A percentile compares a stretch with the other conserved stretches of the same genome.
phyloP scores from a whole-genome alignment of 805 yeast species.

The Isabelozyma heimii region DNA sequence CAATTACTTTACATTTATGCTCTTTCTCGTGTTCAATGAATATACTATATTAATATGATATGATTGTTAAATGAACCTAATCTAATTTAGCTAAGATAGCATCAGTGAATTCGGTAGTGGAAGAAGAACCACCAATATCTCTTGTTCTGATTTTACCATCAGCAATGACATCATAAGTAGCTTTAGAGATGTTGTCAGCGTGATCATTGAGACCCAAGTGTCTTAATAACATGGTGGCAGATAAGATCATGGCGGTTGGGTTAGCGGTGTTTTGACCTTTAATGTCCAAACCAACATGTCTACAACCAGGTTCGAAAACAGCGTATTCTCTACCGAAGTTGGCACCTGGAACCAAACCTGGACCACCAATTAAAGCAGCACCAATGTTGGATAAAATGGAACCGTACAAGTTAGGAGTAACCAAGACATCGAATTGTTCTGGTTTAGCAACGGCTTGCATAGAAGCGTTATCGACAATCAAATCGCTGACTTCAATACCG shows the following conservation, averaged over 20 bases:
- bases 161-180: constrained; percentile 85
- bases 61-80: constrained; percentile 7
- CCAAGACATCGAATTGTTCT: constrained; percentile 96
- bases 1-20: background rate
- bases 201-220: constrained; percentile 85
- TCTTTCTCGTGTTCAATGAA: background rate
- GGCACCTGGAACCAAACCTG: constrained; percentile 98
- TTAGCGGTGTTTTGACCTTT: constrained; percentile 93
- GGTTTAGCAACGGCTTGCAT: constrained; percentile 99
- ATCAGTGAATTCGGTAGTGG: constrained; percentile 92
- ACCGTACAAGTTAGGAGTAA: constrained; percentile 98
- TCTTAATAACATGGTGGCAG: constrained; percentile 88
- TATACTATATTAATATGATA: background rate
- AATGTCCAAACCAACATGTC: constrained; percentile 98
- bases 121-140: constrained; percentile 87
- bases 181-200: constrained; percentile 84
- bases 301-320: constrained; percentile 98
- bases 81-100: constrained; percentile 77
- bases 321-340: constrained; percentile 97
- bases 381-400: constrained; percentile 96
- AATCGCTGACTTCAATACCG: constrained; percentile 77
- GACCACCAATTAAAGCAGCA: constrained; percentile 96
- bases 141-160: constrained; percentile 83
- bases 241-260: constrained; percentile 96
- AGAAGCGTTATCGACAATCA: constrained; percentile 97